Evolutionary conservation across 257 asterid genomes (phyloP).

Genomic region (Przewalskia tangutica): DNA sequence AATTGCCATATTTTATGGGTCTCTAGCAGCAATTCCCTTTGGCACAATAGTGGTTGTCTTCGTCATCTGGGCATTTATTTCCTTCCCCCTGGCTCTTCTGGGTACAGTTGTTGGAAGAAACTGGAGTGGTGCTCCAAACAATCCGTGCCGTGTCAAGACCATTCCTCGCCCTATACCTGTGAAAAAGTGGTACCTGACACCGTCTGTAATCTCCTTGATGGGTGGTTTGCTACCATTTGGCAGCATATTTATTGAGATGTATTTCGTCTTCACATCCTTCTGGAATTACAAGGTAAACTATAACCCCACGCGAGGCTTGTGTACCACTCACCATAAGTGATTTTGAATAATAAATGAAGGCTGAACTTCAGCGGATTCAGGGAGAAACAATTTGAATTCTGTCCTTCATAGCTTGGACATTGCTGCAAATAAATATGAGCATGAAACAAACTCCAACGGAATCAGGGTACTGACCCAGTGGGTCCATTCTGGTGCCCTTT

Average conservation of each 20-base stretch:
- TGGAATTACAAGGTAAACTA: constrained; percentile 63
- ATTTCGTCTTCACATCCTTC: constrained; percentile 62
- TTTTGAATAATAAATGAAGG: background rate
- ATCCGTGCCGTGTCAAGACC: constrained; percentile 67
- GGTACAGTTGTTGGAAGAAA: constrained; percentile 60
- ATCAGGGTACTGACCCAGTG: background rate
- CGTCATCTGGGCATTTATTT: constrained; percentile 55
- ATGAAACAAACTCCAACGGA: background rate
- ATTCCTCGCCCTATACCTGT: constrained; percentile 86
- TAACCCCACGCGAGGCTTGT: background rate
- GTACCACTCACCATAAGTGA: background rate
- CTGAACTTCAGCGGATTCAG: background rate
- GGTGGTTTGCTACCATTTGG: constrained; percentile 68
- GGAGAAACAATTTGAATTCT: background rate
- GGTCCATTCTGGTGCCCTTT: background rate
- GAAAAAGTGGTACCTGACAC: constrained; percentile 62
- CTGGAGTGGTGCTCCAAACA: constrained; percentile 63
- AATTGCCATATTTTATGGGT: constrained; percentile 55
- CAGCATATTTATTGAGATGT: constrained; percentile 65
- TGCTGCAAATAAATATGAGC: background rate
- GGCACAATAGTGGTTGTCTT: constrained; percentile 59
- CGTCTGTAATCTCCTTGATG: constrained; percentile 54
- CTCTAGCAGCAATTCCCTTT: constrained; percentile 62
- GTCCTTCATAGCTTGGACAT: background rate
- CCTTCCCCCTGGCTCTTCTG: constrained; percentile 52